Conservation (phyloP, 768 basidiomycete genomes). For the Tulasnella sp. region DNA sequence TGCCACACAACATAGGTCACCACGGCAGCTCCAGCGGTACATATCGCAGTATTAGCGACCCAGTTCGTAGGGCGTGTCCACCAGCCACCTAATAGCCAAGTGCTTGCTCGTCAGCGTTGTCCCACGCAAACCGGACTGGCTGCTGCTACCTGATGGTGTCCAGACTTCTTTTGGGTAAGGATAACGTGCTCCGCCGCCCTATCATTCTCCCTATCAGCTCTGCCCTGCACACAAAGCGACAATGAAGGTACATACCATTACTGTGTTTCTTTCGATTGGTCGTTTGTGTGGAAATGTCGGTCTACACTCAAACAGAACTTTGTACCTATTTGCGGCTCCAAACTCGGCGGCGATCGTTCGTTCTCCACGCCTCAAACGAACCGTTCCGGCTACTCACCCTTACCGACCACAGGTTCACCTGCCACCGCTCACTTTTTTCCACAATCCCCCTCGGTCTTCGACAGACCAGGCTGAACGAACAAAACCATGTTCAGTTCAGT, state of each 20-base stretch:
- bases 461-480: not conserved
- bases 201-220: not conserved
- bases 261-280: not conserved
- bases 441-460: not conserved
- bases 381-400: not conserved
- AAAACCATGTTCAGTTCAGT: constrained; percentile 25
- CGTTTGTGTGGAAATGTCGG: not conserved
- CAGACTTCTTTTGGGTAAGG: constrained; percentile 93
- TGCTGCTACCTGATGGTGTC: constrained; percentile 70
- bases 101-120: not conserved
- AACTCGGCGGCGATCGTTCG: not conserved
- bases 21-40: constrained; percentile 57
- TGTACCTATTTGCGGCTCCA: not conserved
- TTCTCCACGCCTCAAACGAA: constrained; percentile 2
- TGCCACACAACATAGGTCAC: constrained; percentile 62
- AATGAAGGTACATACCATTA: not conserved
- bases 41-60: constrained; percentile 74
- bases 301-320: not conserved
- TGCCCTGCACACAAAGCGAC: not conserved
- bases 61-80: constrained; percentile 89
- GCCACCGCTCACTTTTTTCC: not conserved
- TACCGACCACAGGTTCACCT: not conserved
- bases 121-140: not conserved
- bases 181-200: constrained; percentile 83
- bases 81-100: constrained; percentile 72